Base-by-base conservation (phyloP, 1,284 basidiomycete genomes). In the Ustilago bromivora region DNA sequence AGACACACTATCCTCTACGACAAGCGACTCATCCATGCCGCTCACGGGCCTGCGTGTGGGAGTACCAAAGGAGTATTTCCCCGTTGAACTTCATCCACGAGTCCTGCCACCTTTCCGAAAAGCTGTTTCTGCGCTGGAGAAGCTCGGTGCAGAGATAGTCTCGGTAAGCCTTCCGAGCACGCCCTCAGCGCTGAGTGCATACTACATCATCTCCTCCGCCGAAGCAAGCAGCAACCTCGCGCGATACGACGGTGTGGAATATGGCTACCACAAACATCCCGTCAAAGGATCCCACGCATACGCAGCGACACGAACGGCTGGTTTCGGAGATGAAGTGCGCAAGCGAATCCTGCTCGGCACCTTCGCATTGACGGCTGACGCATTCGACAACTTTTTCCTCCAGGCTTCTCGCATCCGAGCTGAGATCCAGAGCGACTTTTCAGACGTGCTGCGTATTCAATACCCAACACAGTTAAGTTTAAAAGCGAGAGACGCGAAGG, bases 361-460 rank as follows among this genome's bases (percentile, higher is more conserved):
- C 0, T 95, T 96, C 84, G 94, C 95, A 1, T 88, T 99, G 19
- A 93, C 93, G 0, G 94, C 95, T 17, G 94, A 94, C 75, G 95
- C 94, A 15, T 97, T 96, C 85, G 93, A 98, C 87, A 98, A 97
- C 84, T 98, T 96, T 86, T 98, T 95, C 85, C 89, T 98, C 4
- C 93, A 96, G 87, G 95, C 97, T 0, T 92, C 95, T 71, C 89
- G 91, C 19, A 90, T 98, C 23, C 91, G 96, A 1, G 89, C 90
- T 49, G 87, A 90, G 8, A 88, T 99, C 59, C 90, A 90, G 73
- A 81, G 89, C 4, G 95, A 98, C 81, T 96, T 95, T 79, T 88
- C 92, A 76, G 79, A 84, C 0, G 90, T 92, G 28, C 94, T 98
- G 85, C 87, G 89, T 1, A 85, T 89, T 1, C 88, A 90, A 76